Conservation (phyloP, 116 monocot species). For the Iris pallida region DNA sequence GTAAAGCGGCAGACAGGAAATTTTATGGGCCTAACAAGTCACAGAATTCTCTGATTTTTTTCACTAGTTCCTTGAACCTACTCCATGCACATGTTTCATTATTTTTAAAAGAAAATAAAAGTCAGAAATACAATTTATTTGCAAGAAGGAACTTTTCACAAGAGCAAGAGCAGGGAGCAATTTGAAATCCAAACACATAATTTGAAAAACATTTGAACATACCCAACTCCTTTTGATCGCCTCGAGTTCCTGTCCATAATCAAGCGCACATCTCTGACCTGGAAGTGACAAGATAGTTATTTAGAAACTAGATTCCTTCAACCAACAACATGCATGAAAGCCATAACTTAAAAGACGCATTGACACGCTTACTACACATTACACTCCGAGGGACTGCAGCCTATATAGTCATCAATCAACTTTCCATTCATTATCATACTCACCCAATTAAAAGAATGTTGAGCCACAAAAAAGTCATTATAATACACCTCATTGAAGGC, state of each 20-base stretch:
- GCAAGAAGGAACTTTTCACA: too few species aligned
- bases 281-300: slow-evolving; percentile 7
- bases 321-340: slow-evolving; percentile 2
- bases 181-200: background rate
- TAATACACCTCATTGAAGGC: slow-evolving; percentile 56
- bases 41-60: too few species aligned
- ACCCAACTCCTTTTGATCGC: slow-evolving; percentile 93
- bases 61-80: too few species aligned
- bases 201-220: slow-evolving; percentile 5
- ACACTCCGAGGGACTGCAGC: slow-evolving; percentile 11
- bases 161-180: background rate
- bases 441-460: slow-evolving; percentile 56
- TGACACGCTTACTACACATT: slow-evolving; percentile 8
- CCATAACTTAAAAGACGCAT: slow-evolving; percentile 9
- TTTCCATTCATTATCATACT: slow-evolving; percentile 36
- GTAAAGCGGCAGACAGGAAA: too few species aligned
- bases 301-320: slow-evolving; percentile 8
- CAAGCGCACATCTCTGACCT: slow-evolving; percentile 83
- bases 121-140: too few species aligned
- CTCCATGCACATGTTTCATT: too few species aligned
- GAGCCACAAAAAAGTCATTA: slow-evolving; percentile 59
- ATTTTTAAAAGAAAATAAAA: too few species aligned
- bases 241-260: slow-evolving; percentile 89
- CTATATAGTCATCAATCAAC: slow-evolving; percentile 22
- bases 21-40: too few species aligned